Evolutionary conservation across 768 basidiomycete genomes (phyloP), one percentile per base, ranked within the genome.

Genomic region (Leccinum subgranulosum): DNA sequence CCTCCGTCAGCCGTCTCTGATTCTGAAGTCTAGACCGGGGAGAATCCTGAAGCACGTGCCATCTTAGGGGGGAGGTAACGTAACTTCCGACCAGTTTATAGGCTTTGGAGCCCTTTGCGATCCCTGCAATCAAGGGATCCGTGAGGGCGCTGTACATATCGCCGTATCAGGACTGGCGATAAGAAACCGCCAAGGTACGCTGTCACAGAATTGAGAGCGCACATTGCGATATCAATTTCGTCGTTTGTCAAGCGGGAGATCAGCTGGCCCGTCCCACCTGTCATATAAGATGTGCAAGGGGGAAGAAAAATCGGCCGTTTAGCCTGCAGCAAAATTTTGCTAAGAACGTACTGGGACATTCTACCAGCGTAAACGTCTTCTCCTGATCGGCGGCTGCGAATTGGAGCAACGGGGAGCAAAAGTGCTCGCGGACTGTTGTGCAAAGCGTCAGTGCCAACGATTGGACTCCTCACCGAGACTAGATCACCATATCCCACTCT

Each of bases 51-150:
- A 41, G 39, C 39, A 41, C 76, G 51, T 60, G 86, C 94, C 93
- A 98, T 75, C 92, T 88, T 45, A 98, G 75, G 2, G 94, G 91
- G 4, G 92, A 91, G 1, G 83, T 83, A 49, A 98, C 94, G 69
- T 92, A 98, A 67, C 90, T 91, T 7, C 96, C 94, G 4, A 96
- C 86, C 17, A 98, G 86, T 71, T 90, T 94, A 74, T 97, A 99
- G 7, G 88, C 84, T 53, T 82, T 80, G 0, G 89, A 90, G 1
- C 94, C 92, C 55, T 94, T 94, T 7, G 92, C 93, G 54, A 97
- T 91, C 0, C 95, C 95, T 51, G 93, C 90, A 60, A 97, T 92
- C 29, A 98, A 75, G 0, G 91, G 83, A 66, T 96, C 95, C 1
- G 95, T 97, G 49, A 98, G 82, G 0, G 92, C 92, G 67, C 93